Percentiles rank a stretch among this genome's conserved stretches.
Conservation (phyloP, 2,329 filamentous ascomycete species). For the Penicillium palitans region DNA sequence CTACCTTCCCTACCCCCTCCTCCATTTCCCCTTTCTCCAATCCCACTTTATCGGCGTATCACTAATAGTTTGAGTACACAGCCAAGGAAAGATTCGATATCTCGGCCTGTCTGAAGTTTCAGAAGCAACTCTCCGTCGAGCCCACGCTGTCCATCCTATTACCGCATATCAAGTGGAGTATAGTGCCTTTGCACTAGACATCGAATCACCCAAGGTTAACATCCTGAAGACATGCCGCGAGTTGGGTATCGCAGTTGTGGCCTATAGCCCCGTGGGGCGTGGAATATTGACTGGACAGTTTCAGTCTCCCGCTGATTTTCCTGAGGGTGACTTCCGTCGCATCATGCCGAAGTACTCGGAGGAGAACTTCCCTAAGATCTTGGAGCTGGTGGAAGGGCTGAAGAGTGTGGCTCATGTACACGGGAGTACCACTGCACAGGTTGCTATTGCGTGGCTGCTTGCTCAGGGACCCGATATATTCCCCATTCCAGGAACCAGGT, state of each 20-base stretch:
- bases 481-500: constrained; percentile 32
- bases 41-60: background rate
- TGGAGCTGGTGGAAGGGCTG: constrained; percentile 54
- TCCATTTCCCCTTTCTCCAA: background rate
- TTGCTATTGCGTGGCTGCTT: constrained; percentile 65
- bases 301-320: constrained; percentile 50
- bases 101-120: constrained; percentile 52
- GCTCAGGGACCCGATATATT: constrained; percentile 51
- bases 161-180: constrained; percentile 55
- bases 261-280: constrained; percentile 61
- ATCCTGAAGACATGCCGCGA: constrained; percentile 58
- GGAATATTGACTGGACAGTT: constrained; percentile 58
- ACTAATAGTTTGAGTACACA: constrained; percentile 1
- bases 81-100: constrained; percentile 51
- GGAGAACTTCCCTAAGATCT: constrained; percentile 57
- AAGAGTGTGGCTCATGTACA: constrained; percentile 55
- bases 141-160: constrained; percentile 50
- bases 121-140: constrained; percentile 50
- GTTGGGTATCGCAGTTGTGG: constrained; percentile 58
- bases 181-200: constrained; percentile 50
- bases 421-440: constrained; percentile 55
- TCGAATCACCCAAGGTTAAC: constrained; percentile 45
- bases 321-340: constrained; percentile 49
- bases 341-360: constrained; percentile 50
- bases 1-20: too few species aligned